phyloP scores from a whole-genome alignment of 768 basidiomycete species.

The Flagelloscypha sp. region DNA sequence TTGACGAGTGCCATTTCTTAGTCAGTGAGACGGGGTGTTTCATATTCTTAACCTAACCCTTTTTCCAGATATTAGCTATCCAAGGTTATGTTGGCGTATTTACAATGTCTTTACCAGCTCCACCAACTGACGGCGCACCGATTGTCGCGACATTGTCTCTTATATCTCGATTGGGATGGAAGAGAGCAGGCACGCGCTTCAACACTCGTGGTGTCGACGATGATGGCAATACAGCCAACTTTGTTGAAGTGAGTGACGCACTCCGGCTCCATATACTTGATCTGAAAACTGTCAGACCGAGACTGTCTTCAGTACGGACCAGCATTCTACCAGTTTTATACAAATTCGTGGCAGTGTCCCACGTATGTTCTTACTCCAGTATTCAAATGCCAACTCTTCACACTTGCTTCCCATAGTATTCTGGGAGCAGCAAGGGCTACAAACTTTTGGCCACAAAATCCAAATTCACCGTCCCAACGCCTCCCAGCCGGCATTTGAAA shows the following conservation, averaged over 20 bases:
- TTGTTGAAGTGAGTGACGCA: slow-evolving; percentile 68
- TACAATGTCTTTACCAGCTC: slow-evolving; percentile 68
- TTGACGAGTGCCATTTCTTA: slow-evolving; percentile 81
- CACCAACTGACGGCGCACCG: slow-evolving; percentile 66
- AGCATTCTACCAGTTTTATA: slow-evolving; percentile 83
- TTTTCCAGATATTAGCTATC: slow-evolving; percentile 68
- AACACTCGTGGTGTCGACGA: slow-evolving; percentile 96
- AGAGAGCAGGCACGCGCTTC: slow-evolving; percentile 93
- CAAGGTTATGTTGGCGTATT: slow-evolving; percentile 91
- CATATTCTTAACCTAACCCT: slow-evolving; percentile 8
- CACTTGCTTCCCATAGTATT: slow-evolving; percentile 59
- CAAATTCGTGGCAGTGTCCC: slow-evolving; percentile 96
- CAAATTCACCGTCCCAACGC: slow-evolving; percentile 94
- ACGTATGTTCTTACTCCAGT: slow-evolving; percentile 43
- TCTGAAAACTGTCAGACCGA: slow-evolving; percentile 57
- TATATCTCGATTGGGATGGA: slow-evolving; percentile 87
- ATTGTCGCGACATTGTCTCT: slow-evolving; percentile 68
- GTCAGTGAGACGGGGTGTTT: slow-evolving; percentile 35
- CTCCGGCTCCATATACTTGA: slow-evolving; percentile 4
- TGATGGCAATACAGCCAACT: slow-evolving; percentile 91
- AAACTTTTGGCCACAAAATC: slow-evolving; percentile 90
- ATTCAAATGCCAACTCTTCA: too few species aligned
- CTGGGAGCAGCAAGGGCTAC: slow-evolving; percentile 96
- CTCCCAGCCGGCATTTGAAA: slow-evolving; percentile 94
- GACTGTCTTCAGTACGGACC: slow-evolving; percentile 78